Conservation (phyloP, 352 stramenopile species). For the Phytophthora constricta region DNA sequence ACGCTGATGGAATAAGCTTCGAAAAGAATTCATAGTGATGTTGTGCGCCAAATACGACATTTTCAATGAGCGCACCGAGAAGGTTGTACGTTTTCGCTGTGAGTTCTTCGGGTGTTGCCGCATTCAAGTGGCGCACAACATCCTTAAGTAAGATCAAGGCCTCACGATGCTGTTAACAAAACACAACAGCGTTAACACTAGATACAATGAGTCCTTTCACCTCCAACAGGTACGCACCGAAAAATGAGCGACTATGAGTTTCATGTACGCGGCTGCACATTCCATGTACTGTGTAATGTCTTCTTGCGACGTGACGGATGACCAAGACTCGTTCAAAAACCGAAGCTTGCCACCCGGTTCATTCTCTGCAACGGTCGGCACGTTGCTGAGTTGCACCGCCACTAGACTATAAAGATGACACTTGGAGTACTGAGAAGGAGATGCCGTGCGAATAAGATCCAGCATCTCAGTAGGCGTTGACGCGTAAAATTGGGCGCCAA, state of each 20-base stretch:
- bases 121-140: constrained; percentile 83
- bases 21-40: constrained; percentile 74
- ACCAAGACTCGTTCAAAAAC: constrained; percentile 91
- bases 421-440: constrained; percentile 61
- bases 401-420: constrained; percentile 79
- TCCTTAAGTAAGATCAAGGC: constrained; percentile 87
- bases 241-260: constrained; percentile 87
- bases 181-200: constrained; percentile 13
- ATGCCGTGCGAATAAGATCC: constrained; percentile 67
- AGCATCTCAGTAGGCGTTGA: constrained; percentile 64
- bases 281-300: constrained; percentile 85
- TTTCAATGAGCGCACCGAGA: constrained; percentile 77
- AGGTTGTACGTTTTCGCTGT: constrained; percentile 73
- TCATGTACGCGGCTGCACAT: constrained; percentile 85
- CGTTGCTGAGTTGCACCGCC: constrained; percentile 61
- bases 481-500: constrained; percentile 69
- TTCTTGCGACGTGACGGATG: constrained; percentile 71
- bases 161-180: constrained; percentile 59
- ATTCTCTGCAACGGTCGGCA: constrained; percentile 31
- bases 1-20: constrained; percentile 71
- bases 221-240: constrained; percentile 38
- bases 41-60: constrained; percentile 77
- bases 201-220: not conserved
- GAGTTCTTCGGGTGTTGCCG: constrained; percentile 59
- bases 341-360: constrained; percentile 60